Base-by-base conservation (phyloP, 2,329 filamentous ascomycete genomes). In the Graphilbum sp. region DNA sequence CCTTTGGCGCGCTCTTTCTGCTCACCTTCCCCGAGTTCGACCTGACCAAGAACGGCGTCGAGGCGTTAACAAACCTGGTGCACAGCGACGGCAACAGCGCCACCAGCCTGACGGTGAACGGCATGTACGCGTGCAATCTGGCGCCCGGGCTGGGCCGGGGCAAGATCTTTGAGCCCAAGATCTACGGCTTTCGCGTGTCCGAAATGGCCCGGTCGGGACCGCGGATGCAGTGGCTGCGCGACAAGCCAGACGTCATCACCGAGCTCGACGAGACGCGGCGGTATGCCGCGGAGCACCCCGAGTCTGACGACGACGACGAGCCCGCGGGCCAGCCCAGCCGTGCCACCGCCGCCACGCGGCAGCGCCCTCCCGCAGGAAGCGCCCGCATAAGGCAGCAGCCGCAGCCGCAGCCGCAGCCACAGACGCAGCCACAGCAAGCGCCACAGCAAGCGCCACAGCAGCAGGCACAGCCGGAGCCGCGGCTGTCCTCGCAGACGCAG, bases 1-100 rank as follows among this genome's bases (percentile, higher is more conserved):
- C 90, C 0, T 98, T 98, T 56, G 87, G 87, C 44, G 86, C 86
- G 34, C 75, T 98, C 42, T 98, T 98, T 64, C 85, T 98, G 56
- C 88, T 98, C 66, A 98, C 88, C 30, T 98, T 96, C 58, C 88
- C 90, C 27, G 90, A 98, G 54, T 81, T 95, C 53, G 86, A 95
- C 49, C 75, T 96, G 42, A 78, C 77, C 24, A 78, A 80, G 51
- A 75, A 75, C 49, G 77, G 77, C 40, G 62, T 66, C 38, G 70
- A 79, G 36, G 61, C 69, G n/a, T 60, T 79, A 15, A 56, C 58
- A 45, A 49, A 48, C 46, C 29, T 49, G 46, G n/a, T 43, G 38
- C 41, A 43, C 40, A 36, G 36, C 36, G 40, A 35, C 38, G 30
- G 23, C 31, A 35, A 33, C 29, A 32, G 30, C 23, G 37, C 17